These are phyloP conservation scores for Pseudogymnoascus sp. DNA, from an alignment of 2,329 filamentous ascomycete species.

Conservation along the genomic window DNA sequence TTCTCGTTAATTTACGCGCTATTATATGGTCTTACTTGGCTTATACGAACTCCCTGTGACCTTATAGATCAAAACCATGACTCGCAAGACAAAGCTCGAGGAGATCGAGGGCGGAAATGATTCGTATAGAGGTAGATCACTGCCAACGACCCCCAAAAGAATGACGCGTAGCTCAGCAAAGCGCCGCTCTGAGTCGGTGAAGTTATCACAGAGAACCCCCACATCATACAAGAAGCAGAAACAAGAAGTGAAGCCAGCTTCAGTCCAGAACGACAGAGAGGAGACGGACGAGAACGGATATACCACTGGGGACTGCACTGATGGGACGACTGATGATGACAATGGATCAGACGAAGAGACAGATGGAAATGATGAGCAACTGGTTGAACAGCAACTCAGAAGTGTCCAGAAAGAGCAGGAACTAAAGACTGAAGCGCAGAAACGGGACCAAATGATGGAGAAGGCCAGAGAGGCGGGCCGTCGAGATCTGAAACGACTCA, in stretches of 20 bases:
- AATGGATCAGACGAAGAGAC: not conserved
- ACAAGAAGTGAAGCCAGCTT: not conserved
- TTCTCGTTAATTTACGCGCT: not conserved
- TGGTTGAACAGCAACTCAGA: not conserved
- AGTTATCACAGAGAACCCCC: not conserved
- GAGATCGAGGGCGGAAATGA: not conserved
- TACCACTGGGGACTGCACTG: not conserved
- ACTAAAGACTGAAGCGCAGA: not conserved
- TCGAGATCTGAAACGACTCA: not conserved
- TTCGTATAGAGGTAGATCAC: not conserved
- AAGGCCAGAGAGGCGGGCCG: not conserved
- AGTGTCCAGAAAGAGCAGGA: not conserved
- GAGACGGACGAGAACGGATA: not conserved
- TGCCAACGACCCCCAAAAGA: not conserved
- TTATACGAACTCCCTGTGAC: not conserved
- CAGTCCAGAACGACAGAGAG: not conserved
- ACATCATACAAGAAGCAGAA: not conserved
- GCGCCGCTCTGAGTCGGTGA: not conserved
- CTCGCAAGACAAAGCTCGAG: not conserved
- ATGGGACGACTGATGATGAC: constrained; percentile 3
- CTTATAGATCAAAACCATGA: not conserved
- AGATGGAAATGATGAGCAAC: not conserved
- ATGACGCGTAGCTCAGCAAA: not conserved
- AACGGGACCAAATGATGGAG: not conserved
- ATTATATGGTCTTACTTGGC: no score